Evolutionary conservation across 805 yeast genomes (phyloP).

Genomic region (Ascoidea rubescens): DNA sequence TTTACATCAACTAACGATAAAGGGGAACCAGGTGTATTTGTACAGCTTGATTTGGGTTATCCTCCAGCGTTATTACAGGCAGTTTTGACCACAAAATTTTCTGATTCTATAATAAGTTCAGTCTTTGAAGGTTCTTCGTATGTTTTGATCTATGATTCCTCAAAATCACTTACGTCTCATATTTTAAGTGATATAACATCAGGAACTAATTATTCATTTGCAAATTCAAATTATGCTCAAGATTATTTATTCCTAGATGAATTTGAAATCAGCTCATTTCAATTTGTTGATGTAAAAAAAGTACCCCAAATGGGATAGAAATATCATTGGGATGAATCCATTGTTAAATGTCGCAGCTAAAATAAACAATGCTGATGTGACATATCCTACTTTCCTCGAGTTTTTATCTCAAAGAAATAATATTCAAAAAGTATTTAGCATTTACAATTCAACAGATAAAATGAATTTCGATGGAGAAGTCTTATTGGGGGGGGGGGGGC

Average conservation of each 20-base stretch:
- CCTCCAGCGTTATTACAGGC: background rate
- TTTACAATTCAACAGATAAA: background rate
- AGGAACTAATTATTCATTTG: background rate
- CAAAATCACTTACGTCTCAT: background rate
- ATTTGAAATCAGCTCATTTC: background rate
- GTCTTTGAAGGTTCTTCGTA: background rate
- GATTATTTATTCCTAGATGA: background rate
- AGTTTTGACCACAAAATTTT: background rate
- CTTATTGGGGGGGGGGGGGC: background rate
- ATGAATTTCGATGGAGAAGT: background rate
- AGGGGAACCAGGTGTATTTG: background rate
- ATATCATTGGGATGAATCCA: background rate
- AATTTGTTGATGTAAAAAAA: background rate
- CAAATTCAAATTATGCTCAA: background rate
- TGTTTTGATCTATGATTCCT: background rate
- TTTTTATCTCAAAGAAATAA: background rate
- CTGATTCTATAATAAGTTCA: background rate
- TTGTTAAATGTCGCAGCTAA: background rate
- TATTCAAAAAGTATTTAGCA: background rate
- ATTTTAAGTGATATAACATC: background rate
- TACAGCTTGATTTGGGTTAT: background rate
- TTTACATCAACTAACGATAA: background rate
- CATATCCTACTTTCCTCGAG: too few species aligned
- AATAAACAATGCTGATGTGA: too few species aligned
- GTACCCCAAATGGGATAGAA: background rate